phyloP scores from a whole-genome alignment of 192 early-diverging fungal species.

The Endogone sp. region DNA sequence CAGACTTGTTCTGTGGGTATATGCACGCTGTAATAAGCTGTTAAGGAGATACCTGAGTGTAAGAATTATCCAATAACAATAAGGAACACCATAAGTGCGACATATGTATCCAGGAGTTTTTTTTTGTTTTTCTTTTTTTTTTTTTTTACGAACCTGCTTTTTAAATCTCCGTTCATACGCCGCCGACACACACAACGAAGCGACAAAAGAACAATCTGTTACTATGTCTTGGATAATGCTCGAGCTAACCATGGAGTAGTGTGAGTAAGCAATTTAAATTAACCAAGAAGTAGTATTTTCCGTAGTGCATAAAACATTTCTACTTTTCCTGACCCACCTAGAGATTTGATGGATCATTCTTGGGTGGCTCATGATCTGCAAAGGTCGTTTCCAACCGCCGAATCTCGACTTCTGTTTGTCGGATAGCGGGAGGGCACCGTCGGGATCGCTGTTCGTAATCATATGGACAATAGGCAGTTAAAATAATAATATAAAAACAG shows the following conservation, averaged over 20 bases:
- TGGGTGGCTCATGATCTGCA: slow-evolving; percentile 64
- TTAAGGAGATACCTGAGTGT: slow-evolving; percentile 4
- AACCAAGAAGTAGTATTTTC: too few relatives aligned
- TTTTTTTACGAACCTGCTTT: slow-evolving; percentile 50
- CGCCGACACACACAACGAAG: slow-evolving; percentile 81
- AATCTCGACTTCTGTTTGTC: slow-evolving; percentile 70
- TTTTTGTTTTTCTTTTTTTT: too few relatives aligned
- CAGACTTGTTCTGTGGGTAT: slow-evolving; percentile 73
- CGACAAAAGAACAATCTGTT: slow-evolving; percentile 95
- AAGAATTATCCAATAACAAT: background rate
- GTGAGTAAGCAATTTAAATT: too few relatives aligned
- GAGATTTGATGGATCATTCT: slow-evolving; percentile 67
- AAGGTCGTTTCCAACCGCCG: slow-evolving; percentile 79
- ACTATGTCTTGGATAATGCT: slow-evolving; percentile 84
- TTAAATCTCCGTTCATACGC: slow-evolving; percentile 71
- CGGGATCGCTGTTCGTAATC: slow-evolving; percentile 65
- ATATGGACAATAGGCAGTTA: too few relatives aligned
- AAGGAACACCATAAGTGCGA: background rate
- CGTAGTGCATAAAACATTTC: too few relatives aligned
- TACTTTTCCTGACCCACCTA: slow-evolving; percentile 16
- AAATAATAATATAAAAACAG: slow-evolving; percentile 19
- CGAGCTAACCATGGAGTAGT: slow-evolving; percentile 21
- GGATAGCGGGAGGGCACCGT: slow-evolving; percentile 72
- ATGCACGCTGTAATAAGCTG: slow-evolving; percentile 82
- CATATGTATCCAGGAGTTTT: background rate